Base-by-base conservation (phyloP, 345 rosid species). In the Camelina laxa region DNA sequence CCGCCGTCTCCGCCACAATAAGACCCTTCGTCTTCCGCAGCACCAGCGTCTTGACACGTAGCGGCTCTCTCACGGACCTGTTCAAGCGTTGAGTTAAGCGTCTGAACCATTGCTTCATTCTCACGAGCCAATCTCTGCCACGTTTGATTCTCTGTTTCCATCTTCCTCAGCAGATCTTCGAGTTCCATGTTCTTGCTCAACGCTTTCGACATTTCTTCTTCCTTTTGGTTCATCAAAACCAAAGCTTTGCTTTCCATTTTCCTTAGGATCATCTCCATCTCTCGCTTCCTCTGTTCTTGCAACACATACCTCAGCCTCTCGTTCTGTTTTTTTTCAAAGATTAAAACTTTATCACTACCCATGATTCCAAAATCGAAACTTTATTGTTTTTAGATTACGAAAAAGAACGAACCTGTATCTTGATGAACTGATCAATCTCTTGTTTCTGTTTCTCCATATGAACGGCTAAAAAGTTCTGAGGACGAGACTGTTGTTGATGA, bases 41-140 rank as follows among this genome's bases (percentile, higher is more conserved):
- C 87, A 0, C 65, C 87, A 14, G 71, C 80, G 63, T 74, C 67
- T 4, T 49, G 66, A 71, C 80, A 81, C 63, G 73, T 15, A 17
- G 72, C 80, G 7, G 82, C 86, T 33, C 80, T 76, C 39, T 87
- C 90, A 1, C 75, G 55, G 5, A 82, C 69, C 30, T 87, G 85
- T 47, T 91, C 87, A 2, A 93, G 68, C 14, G 83, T 48, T 53
- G 78, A 81, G 79, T 74, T 85, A 0, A 93, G 82, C 17, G 84
- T 67, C 0, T 0, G 65, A 22, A 82, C 91, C 86, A 83, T 73
- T 5, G 85, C 89, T 66, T 86, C 94, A 9, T 86, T 86, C 63
- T 85, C 88, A 1, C 67, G 83, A 0, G 97, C 93, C 47, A 79
- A 22, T 65, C 82, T 85, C 70, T 86, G 88, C 96, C 92, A 91